phyloP scores from a whole-genome alignment of 164 flowering plant genomes.

The Dillenia turbinata region DNA sequence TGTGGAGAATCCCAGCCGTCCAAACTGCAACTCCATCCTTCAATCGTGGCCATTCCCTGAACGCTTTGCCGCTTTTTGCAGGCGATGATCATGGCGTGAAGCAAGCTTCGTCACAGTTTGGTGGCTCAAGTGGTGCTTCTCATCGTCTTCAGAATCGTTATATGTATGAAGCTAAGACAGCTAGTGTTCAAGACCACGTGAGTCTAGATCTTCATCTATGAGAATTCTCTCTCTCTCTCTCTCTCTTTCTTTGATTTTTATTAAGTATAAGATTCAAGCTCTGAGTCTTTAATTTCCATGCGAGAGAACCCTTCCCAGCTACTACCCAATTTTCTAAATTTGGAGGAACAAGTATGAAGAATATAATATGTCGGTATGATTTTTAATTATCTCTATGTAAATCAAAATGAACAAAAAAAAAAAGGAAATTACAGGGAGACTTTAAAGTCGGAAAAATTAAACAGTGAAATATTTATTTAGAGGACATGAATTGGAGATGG shows the following conservation, averaged over 20 bases:
- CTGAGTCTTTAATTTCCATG: no score
- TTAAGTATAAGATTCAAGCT: not conserved
- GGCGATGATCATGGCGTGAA: slow-evolving; percentile 24
- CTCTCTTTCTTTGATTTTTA: not conserved
- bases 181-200: slow-evolving; percentile 61
- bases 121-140: slow-evolving; percentile 1
- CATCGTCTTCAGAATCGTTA: slow-evolving; percentile 22
- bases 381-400: no score
- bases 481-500: no score
- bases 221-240: slow-evolving; percentile 3
- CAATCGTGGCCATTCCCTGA: slow-evolving; percentile 19
- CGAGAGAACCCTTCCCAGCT: no score
- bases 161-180: slow-evolving; percentile 30
- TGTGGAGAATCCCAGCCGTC: slow-evolving; percentile 64
- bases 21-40: slow-evolving; percentile 17
- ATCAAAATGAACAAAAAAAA: no score
- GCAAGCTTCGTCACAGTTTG: slow-evolving; percentile 1
- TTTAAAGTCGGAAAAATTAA: no score
- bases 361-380: no score
- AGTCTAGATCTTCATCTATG: slow-evolving; percentile 94
- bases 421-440: no score
- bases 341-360: no score
- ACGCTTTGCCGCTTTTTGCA: slow-evolving; percentile 8
- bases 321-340: no score
- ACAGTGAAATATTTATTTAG: no score